These are phyloP conservation scores for Immersiporthe knoxdaviesiana DNA, from an alignment of 2,329 filamentous ascomycete species.

Conservation along the genomic window DNA sequence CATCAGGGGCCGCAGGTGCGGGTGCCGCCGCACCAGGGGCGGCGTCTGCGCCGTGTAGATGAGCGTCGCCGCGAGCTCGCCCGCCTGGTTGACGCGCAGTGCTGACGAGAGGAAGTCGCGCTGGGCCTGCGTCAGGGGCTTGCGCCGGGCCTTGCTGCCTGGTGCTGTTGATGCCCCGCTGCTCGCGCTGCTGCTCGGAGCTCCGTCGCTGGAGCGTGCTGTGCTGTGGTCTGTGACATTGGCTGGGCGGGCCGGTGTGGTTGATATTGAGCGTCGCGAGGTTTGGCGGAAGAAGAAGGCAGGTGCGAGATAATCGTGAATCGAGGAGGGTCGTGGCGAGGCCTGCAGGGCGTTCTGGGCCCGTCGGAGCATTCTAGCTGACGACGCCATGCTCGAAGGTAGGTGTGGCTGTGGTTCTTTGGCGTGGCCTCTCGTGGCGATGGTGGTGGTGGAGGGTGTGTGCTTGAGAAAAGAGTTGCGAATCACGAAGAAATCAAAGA, in stretches of 20 bases:
- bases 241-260: conserved; percentile 28
- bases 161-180: conserved; percentile 31
- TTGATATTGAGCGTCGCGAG: conserved; percentile 29
- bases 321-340: conserved; percentile 32
- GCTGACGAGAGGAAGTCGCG: conserved; percentile 76
- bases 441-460: background rate
- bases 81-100: conserved; percentile 94
- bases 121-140: conserved; percentile 71
- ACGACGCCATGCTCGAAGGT: conserved; percentile 32
- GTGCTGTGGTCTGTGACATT: conserved; percentile 23
- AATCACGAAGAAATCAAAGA: conserved; percentile 5
- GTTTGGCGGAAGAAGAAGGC: conserved; percentile 36
- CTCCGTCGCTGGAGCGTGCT: conserved; percentile 9
- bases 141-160: conserved; percentile 45
- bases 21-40: conserved; percentile 76
- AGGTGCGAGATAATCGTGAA: conserved; percentile 45
- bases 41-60: conserved; percentile 93
- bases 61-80: conserved; percentile 92
- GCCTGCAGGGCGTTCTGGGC: conserved; percentile 31
- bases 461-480: too few relatives aligned
- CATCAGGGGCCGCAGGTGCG: conserved; percentile 89
- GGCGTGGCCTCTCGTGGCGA: background rate
- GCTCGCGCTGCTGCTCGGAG: conserved; percentile 7
- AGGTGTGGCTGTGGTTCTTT: background rate
- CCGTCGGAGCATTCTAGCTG: conserved; percentile 31